Evolutionary conservation across 306 rosid species (phyloP), one percentile per base, ranked within the genome.

Genomic region (Lathyrus sativus): DNA sequence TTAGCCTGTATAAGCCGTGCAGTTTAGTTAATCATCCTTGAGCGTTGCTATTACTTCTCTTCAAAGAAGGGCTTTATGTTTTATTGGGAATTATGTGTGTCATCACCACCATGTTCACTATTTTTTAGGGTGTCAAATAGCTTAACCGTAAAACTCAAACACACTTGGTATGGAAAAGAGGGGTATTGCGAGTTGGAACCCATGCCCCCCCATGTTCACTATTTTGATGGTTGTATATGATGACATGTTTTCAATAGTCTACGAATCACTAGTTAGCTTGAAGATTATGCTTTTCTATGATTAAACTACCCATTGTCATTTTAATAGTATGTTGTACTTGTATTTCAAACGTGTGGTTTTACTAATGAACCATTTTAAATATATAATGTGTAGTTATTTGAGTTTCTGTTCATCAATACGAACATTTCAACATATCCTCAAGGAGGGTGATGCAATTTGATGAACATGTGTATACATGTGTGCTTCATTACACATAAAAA

Each of bases 321-420:
- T 46, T 11, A 51, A 35, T 62, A 24, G 26, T 24, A 35, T 39
- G 41, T 44, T 37, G 28, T 37, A 37, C 67, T 45, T 44, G 31
- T 59, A 46, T 55, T 60, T 43, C 19, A 46, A 46, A 6, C 68
- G 11, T 48, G 44, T 65, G 60, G 24, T 68, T 54, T 56, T 17
- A 67, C 58, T 26, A 39, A 38, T 26, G 22, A 64, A 57, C 37
- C 37, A 10, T 4, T 38, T 0, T 65, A 50, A 35, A 24, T 33
- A 33, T 53, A 46, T 18, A 11, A 11, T 22, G 2, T 49, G 35
- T 50, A 59, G 29, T 28, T 56, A 35, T 22, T 54, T 50, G 48
- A 11, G 24, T 69, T 63, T 46, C 29, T 57, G 57, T 50, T 70
- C 50, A 71, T 35, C 67, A 24, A 41, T 56, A 44, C 41, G 70